These are phyloP conservation scores for Asterionellopsis glacialis DNA, from an alignment of 108 stramenopile species.

Conservation along the genomic window DNA sequence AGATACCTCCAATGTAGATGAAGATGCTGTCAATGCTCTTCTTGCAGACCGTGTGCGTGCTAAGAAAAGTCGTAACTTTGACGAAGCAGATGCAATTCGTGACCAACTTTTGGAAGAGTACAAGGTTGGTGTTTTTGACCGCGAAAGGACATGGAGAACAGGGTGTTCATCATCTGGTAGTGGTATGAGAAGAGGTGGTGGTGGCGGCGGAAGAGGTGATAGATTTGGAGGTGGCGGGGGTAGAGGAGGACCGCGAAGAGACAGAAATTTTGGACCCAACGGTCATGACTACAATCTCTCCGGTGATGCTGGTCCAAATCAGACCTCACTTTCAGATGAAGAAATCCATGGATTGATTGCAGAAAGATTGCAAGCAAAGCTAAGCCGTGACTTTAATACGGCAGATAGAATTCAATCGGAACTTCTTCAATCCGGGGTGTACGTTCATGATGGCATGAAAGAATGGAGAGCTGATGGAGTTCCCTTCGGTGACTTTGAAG, in stretches of 20 bases:
- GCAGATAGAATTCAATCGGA: slow-evolving; percentile 61
- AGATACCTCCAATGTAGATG: slow-evolving; percentile 46
- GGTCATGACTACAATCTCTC: slow-evolving; percentile 73
- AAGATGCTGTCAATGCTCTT: slow-evolving; percentile 37
- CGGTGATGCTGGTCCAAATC: slow-evolving; percentile 35
- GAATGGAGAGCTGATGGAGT: slow-evolving; percentile 66
- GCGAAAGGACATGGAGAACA: slow-evolving; percentile 36
- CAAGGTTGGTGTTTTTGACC: slow-evolving; percentile 47
- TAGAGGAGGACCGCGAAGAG: slow-evolving; percentile 8
- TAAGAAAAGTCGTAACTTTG: slow-evolving; percentile 37
- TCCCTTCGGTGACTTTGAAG: slow-evolving; percentile 24
- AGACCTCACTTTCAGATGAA: slow-evolving; percentile 33
- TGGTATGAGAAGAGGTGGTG: slow-evolving; percentile 15
- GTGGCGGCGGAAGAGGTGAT: slow-evolving; percentile 9
- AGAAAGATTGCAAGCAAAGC: slow-evolving; percentile 56
- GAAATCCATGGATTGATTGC: slow-evolving; percentile 61
- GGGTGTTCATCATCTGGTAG: slow-evolving; percentile 29
- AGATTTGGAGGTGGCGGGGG: slow-evolving; percentile 12
- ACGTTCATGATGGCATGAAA: slow-evolving; percentile 50
- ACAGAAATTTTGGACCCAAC: slow-evolving; percentile 52
- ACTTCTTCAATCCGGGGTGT: slow-evolving; percentile 37
- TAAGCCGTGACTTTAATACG: slow-evolving; percentile 35
- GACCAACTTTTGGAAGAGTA: slow-evolving; percentile 54
- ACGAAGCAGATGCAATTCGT: slow-evolving; percentile 70
- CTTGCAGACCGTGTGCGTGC: slow-evolving; percentile 36